phyloP scores from a whole-genome alignment of 352 stramenopile genomes.

The Phytophthora sp. region DNA sequence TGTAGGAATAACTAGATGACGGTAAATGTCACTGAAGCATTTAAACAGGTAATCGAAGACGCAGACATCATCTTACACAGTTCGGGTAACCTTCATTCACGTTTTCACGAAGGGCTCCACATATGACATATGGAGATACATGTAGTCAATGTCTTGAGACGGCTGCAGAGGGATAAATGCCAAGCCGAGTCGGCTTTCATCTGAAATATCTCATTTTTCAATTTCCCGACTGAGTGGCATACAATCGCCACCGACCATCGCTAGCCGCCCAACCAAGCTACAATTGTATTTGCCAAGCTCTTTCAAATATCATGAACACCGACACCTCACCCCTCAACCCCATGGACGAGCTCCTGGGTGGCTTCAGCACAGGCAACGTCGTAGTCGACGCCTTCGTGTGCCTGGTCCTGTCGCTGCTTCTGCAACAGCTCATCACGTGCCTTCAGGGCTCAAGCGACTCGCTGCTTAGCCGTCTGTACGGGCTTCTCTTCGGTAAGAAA shows the following conservation, averaged over 20 bases:
- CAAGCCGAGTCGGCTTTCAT: too few relatives aligned
- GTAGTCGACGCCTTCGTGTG: slow-evolving; percentile 55
- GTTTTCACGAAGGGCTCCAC: neutral
- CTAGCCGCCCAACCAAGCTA: neutral
- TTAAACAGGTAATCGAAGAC: neutral
- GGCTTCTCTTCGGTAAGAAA: slow-evolving; percentile 20
- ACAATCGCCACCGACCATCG: neutral
- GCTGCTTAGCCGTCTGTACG: slow-evolving; percentile 24
- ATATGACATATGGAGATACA: too few relatives aligned
- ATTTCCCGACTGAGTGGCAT: slow-evolving; percentile 3
- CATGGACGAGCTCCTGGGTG: slow-evolving; percentile 40
- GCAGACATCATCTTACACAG: neutral
- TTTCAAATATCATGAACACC: slow-evolving; percentile 9
- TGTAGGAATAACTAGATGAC: too few relatives aligned
- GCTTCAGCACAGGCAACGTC: slow-evolving; percentile 46
- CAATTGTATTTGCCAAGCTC: neutral
- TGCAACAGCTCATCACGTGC: slow-evolving; percentile 38
- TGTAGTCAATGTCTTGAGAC: neutral
- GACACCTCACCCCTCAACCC: slow-evolving; percentile 6
- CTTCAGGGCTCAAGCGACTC: slow-evolving; percentile 31
- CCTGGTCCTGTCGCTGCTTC: slow-evolving; percentile 41
- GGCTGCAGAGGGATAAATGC: too few relatives aligned
- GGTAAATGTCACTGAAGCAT: too few relatives aligned
- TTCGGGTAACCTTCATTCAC: neutral
- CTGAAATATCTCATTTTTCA: slow-evolving; percentile 4